These are phyloP conservation scores for Stellera chamaejasme DNA, from an alignment of 345 rosid genomes.

Conservation along the genomic window DNA sequence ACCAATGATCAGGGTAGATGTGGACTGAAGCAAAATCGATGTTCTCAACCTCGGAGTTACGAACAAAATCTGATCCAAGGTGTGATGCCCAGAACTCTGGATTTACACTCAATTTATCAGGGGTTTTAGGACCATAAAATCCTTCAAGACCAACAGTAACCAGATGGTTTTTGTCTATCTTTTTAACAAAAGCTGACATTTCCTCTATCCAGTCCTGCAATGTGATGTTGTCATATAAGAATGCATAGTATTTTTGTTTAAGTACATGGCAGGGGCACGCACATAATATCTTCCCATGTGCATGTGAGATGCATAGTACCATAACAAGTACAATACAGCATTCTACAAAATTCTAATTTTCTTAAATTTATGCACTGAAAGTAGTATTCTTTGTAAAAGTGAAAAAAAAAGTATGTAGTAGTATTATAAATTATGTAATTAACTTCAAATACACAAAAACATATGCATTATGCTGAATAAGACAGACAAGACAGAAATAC, in stretches of 20 bases:
- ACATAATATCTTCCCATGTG: too few species aligned
- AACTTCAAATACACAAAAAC: too few species aligned
- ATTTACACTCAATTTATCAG: slow-evolving; percentile 65
- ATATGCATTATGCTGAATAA: too few species aligned
- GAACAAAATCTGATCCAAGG: slow-evolving; percentile 86
- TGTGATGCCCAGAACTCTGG: slow-evolving; percentile 76
- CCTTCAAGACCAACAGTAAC: slow-evolving; percentile 92
- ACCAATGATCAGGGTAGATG: slow-evolving; percentile 95
- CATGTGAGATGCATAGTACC: background rate
- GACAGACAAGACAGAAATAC: too few species aligned
- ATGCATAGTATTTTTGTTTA: background rate
- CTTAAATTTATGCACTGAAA: too few species aligned
- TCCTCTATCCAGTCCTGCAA: slow-evolving; percentile 86
- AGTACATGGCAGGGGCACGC: background rate
- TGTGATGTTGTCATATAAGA: slow-evolving; percentile 8
- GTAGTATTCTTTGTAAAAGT: too few species aligned
- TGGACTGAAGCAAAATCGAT: slow-evolving; percentile 91
- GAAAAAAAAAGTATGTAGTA: too few species aligned
- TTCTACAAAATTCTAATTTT: too few species aligned
- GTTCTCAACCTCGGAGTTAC: slow-evolving; percentile 45
- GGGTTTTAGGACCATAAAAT: slow-evolving; percentile 80
- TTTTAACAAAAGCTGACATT: slow-evolving; percentile 76
- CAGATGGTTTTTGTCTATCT: slow-evolving; percentile 81
- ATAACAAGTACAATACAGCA: background rate
- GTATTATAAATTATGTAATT: too few species aligned